phyloP scores from a whole-genome alignment of 2,329 filamentous ascomycete species.

The Aspergillus oerlinghausenensis region DNA sequence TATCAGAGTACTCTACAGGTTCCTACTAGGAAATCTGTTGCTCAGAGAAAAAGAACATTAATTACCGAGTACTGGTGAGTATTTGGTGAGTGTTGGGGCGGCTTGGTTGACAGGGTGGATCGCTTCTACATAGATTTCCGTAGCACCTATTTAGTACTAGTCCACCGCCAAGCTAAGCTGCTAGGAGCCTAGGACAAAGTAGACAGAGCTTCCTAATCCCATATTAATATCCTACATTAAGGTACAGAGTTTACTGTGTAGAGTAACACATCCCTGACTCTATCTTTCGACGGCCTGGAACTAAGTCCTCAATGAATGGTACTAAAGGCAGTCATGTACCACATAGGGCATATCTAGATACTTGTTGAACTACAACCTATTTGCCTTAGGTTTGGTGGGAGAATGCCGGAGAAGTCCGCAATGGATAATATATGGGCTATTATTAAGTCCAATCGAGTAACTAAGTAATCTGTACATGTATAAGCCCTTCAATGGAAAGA shows the following conservation, averaged over 20 bases:
- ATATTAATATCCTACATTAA: not conserved
- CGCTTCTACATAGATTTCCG: not conserved
- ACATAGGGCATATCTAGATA: not conserved
- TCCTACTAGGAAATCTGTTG: not conserved
- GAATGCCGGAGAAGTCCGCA: not conserved
- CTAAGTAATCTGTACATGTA: not conserved
- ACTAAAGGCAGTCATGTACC: not conserved
- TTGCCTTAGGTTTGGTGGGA: not conserved
- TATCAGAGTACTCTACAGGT: not conserved
- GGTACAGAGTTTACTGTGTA: not conserved
- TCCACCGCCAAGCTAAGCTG: not conserved
- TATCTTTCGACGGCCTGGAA: not conserved
- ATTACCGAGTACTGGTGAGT: slow-evolving; percentile 3
- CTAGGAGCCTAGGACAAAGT: not conserved
- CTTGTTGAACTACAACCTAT: not conserved
- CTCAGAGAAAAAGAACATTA: slow-evolving; percentile 14
- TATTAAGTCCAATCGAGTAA: not conserved
- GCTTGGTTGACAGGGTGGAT: slow-evolving; percentile 4
- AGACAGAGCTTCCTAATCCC: not conserved
- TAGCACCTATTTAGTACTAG: not conserved
- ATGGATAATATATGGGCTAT: not conserved
- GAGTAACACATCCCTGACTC: not conserved
- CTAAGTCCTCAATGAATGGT: not conserved
- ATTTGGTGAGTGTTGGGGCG: slow-evolving; percentile 23
- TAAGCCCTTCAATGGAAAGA: no score